Base-by-base conservation (phyloP, 176 grass and related monocot genomes). In the Bromus sterilis region DNA sequence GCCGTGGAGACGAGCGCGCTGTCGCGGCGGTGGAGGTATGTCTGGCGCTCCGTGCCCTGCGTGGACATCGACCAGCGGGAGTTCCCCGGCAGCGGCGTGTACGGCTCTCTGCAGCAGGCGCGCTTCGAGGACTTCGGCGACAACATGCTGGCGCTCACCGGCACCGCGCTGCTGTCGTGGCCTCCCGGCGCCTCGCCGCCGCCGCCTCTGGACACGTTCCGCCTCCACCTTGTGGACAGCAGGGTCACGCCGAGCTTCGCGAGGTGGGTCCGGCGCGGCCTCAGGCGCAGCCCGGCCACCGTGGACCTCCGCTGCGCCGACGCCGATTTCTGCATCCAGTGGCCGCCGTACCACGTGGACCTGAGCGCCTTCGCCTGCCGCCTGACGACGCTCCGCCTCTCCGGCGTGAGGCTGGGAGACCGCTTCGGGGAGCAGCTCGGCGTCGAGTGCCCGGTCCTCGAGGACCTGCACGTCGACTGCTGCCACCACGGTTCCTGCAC, bases 61-160 rank as follows among this genome's bases (percentile, higher is more conserved):
- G 41, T 72, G 14, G 42, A 72, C 69, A 72, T 72, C 69, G 69
- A 72, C 69, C 69, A 72, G 69, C 26, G 69, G 8, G 40, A 72
- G 41, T 72, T 72, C 42, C 69, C 41, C 25, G 69, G 15, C 25
- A 72, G 69, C 69, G 0, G 30, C 6, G 3, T 2, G 4, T 2
- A 1, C 1, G 33, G 51, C 11, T 36, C 74, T 33, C n/a, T 7
- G 7, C 14, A 20, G 55, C 11, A 8, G 48, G 14, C 4, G 36
- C 10, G 51, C 26, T 78, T 85, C 29, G 63, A 78, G 75, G 63
- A 77, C 36, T 43, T 71, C 75, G 51, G 64, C 37, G 64, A 85
- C 51, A 1, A 0, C 37, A 25, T 78, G 25, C 35, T 71, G 36
- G 37, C 57, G 49, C 12, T 31, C 40, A 10, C 0, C 11, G 28